phyloP scores from a whole-genome alignment of 345 rosid species.

The Erucastrum elatum region DNA sequence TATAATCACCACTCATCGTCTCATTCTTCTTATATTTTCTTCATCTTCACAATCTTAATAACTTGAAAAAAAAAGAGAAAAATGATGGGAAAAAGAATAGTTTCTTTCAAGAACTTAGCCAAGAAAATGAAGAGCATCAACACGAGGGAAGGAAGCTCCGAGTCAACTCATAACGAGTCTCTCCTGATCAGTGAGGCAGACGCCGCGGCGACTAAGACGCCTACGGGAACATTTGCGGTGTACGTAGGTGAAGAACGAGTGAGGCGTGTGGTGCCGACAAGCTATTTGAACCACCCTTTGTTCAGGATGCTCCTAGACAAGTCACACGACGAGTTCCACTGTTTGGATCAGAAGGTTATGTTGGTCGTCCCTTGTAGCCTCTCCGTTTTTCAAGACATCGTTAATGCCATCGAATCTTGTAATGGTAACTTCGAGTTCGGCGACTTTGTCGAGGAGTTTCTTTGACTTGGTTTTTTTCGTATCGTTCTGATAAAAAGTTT shows the following conservation, averaged over 20 bases:
- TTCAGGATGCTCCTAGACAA: conserved; percentile 84
- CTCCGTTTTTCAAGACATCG: conserved; percentile 65
- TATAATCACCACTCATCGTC: conserved; percentile 31
- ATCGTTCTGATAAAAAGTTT: neutral
- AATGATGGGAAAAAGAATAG: conserved; percentile 72
- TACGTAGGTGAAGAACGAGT: conserved; percentile 80
- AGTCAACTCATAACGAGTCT: conserved; percentile 45
- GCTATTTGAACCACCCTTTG: conserved; percentile 72
- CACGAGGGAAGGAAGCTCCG: conserved; percentile 31
- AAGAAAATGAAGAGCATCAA: conserved; percentile 63
- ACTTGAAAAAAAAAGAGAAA: neutral
- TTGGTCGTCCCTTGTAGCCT: conserved; percentile 80
- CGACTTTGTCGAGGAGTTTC: conserved; percentile 67
- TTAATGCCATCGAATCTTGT: conserved; percentile 64
- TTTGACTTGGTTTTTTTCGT: conserved; percentile 33
- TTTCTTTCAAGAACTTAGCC: conserved; percentile 74
- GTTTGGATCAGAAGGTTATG: conserved; percentile 51
- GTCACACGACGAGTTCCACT: conserved; percentile 64
- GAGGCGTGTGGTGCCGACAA: conserved; percentile 72
- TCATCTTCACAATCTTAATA: conserved; percentile 13
- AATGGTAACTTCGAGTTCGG: conserved; percentile 72
- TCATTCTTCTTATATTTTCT: conserved; percentile 12
- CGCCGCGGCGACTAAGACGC: conserved; percentile 43
- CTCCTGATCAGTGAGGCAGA: conserved; percentile 47
- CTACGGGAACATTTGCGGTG: conserved; percentile 72